phyloP scores from a whole-genome alignment of 371 early-diverging fungal species.

The Racocetra persica region DNA sequence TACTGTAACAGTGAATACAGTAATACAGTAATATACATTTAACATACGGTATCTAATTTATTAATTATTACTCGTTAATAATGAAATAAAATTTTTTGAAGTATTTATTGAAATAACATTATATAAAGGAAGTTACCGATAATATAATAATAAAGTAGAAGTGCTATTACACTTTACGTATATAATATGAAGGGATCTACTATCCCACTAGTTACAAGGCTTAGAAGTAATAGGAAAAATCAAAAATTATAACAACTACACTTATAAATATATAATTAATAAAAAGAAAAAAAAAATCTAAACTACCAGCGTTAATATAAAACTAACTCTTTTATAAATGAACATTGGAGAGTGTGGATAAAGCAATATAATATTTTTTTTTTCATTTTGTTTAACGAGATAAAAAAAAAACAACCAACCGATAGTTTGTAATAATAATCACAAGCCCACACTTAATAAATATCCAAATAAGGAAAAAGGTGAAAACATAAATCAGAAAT shows the following conservation, averaged over 20 bases:
- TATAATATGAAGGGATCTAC: neutral
- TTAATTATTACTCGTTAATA: slow-evolving; percentile 8
- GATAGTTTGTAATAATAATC: neutral
- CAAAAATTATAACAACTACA: slow-evolving; percentile 8
- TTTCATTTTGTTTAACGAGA: neutral
- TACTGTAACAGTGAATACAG: no score
- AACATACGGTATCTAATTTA: no score
- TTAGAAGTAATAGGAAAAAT: neutral
- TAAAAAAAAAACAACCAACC: neutral
- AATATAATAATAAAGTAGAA: slow-evolving; percentile 6
- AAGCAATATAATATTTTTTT: neutral
- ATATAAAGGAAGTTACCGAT: neutral
- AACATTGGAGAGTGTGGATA: neutral
- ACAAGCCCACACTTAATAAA: neutral
- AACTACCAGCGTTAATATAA: slow-evolving; percentile 32
- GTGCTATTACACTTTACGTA: slow-evolving; percentile 3
- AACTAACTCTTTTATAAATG: neutral
- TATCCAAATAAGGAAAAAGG: neutral
- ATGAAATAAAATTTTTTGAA: slow-evolving; percentile 1
- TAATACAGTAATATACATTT: no score
- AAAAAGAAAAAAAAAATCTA: neutral
- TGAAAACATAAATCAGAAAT: no score
- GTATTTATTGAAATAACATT: slow-evolving; percentile 18
- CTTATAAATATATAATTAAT: slow-evolving; percentile 14
- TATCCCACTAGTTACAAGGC: neutral